Evolutionary conservation across 805 yeast species (phyloP).

Genomic region (Clavispora phyllophila): DNA sequence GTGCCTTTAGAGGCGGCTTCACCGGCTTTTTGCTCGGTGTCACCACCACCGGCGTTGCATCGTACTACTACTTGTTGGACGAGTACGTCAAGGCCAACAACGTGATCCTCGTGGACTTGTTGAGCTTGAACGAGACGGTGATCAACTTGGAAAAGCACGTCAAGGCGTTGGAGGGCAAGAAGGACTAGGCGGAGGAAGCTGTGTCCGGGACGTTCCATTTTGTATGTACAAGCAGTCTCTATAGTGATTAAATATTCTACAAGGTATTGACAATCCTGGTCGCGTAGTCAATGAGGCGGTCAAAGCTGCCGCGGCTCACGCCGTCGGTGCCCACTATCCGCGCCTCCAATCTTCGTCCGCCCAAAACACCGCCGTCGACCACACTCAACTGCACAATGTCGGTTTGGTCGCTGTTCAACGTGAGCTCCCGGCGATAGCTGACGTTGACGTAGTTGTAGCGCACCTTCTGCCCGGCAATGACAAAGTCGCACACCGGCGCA

Average conservation of each 20-base stretch:
- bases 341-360: conserved; percentile 47
- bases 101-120: conserved; percentile 70
- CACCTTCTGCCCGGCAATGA: conserved; percentile 33
- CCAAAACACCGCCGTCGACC: conserved; percentile 55
- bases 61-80: conserved; percentile 74
- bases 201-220: not conserved
- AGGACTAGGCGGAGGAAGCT: conserved; percentile 1
- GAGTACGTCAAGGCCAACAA: conserved; percentile 70
- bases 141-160: conserved; percentile 66
- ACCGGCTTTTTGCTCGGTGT: conserved; percentile 79
- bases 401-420: conserved; percentile 31
- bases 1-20: conserved; percentile 46
- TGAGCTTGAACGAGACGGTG: conserved; percentile 64
- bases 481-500: conserved; percentile 35
- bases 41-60: conserved; percentile 64
- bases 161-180: conserved; percentile 48
- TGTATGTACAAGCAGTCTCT: conserved; percentile 1
- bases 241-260: conserved; percentile 4
- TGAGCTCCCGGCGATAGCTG: conserved; percentile 42
- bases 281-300: conserved; percentile 21
- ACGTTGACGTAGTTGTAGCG: conserved; percentile 42
- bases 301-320: conserved; percentile 19
- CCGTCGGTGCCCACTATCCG: conserved; percentile 14
- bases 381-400: conserved; percentile 37
- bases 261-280: conserved; percentile 14